Conservation (phyloP, 2,329 filamentous ascomycete genomes). For the Nannizzia gypsea region DNA sequence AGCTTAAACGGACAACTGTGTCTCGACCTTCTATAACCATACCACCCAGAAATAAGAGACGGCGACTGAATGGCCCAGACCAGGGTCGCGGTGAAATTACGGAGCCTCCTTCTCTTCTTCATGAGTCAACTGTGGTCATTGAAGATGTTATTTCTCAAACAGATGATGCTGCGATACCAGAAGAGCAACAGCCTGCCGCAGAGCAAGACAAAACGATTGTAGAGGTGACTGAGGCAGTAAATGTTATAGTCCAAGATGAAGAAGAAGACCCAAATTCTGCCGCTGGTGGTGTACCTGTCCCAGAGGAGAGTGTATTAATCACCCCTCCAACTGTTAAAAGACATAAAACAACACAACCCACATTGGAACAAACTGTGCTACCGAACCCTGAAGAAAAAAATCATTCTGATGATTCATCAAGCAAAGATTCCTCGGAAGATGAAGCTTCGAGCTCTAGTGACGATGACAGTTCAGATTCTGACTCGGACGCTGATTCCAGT, state of each 20-base stretch:
- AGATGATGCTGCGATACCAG: neutral
- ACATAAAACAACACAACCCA: neutral
- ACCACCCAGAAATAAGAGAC: conserved; percentile 63
- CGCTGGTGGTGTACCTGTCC: neutral
- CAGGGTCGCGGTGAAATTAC: conserved; percentile 15
- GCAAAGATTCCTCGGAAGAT: conserved; percentile 12
- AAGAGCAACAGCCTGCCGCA: neutral
- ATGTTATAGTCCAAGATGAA: neutral
- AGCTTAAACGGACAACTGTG: conserved; percentile 45
- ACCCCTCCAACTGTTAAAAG: neutral
- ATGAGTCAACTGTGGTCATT: neutral
- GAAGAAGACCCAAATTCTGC: neutral
- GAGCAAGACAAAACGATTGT: neutral
- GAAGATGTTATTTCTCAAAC: neutral
- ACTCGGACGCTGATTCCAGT: neutral
- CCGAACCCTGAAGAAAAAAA: conserved; percentile 18
- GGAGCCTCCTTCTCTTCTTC: conserved; percentile 13
- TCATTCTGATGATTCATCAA: neutral
- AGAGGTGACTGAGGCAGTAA: neutral
- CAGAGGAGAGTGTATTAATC: neutral
- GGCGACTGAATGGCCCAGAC: conserved; percentile 32
- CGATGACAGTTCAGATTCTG: neutral
- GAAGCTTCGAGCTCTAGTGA: conserved; percentile 13
- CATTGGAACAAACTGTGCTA: neutral
- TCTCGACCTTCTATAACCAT: conserved; percentile 58